Evolutionary conservation across 2,329 filamentous ascomycete species (phyloP).

Genomic region (Alternaria conjuncta): DNA sequence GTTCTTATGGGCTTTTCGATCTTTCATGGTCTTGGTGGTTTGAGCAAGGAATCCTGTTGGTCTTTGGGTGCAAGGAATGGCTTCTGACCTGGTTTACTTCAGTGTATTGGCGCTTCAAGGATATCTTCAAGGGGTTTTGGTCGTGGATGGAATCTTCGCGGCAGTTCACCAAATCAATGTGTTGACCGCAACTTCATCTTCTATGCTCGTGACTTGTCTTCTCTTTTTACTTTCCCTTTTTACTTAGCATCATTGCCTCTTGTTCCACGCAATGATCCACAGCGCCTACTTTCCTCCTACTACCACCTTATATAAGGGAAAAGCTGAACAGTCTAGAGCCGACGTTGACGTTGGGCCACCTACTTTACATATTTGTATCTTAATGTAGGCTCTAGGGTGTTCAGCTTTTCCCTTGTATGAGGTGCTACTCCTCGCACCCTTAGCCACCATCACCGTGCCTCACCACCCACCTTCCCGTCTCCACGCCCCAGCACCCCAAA

Average conservation of each 20-base stretch:
- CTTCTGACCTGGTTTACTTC: neutral
- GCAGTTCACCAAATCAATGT: neutral
- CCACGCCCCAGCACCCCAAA: constrained; percentile 11
- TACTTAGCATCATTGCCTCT: too few species aligned
- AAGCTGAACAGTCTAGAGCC: too few species aligned
- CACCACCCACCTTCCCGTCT: neutral
- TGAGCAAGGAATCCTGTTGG: neutral
- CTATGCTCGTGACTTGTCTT: neutral
- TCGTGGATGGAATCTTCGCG: neutral
- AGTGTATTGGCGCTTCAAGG: neutral
- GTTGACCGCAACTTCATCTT: neutral
- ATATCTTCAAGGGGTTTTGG: neutral
- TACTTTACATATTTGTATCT: too few species aligned
- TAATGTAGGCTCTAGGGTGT: too few species aligned
- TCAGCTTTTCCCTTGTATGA: too few species aligned
- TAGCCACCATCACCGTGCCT: neutral
- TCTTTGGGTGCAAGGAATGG: neutral
- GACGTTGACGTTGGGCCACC: too few species aligned
- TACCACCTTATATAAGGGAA: too few species aligned
- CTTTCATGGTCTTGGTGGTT: neutral
- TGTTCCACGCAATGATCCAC: neutral
- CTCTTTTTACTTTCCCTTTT: neutral
- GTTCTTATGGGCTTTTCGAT: neutral
- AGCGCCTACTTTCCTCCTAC: neutral
- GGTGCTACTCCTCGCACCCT: neutral